Base-by-base conservation (phyloP, 2,329 filamentous ascomycete genomes). In the Colletotrichum cordylinicola region DNA sequence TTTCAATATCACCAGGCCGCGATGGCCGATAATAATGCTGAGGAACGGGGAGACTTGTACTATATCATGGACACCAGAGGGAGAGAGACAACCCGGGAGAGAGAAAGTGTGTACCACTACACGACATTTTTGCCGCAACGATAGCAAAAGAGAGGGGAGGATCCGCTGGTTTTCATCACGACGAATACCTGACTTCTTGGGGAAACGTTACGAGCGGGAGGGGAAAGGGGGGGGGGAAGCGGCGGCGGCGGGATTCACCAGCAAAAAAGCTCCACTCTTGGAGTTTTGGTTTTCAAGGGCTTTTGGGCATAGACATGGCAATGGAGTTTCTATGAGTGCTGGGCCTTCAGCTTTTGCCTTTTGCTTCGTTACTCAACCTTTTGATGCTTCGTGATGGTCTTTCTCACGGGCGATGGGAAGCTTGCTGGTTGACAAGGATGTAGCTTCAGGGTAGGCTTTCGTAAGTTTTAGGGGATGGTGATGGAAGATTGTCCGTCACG, bases 241-340 rank as follows among this genome's bases (percentile, higher is more conserved):
- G 43, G 10, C 33, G 33, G 33, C 31, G 18, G 29, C 15, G 39
- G 33, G 27, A 48, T 52, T 58, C 27, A 48, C 39, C 27, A 56
- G 56, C 37, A 24, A 56, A 56, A 48, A 75, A 35, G 29, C 69
- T 75, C 70, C 58, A 65, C 70, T 73, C 73, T 21, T 48, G 27
- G 64, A 58, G 69, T 58, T 48, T 48, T 48, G 43, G 33, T 33
- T 60, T 52, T 64, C 48, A 13, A 58, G 31, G 35, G 43, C 58
- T 72, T 74, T 60, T 68, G 64, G 33, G 62, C 72, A 64, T 72
- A 73, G 56, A 75, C 56, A 68, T 68, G 69, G 73, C 43, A 73
- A 68, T 73, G 73, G 69, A 68, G 69, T 75, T 60, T 72, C 64
- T 48, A 52, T 37, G 64, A 64, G 55, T 65, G 61, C 37, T 61